Evolutionary conservation across 2,329 filamentous ascomycete genomes (phyloP).

Genomic region (Macrophomina tecta): DNA sequence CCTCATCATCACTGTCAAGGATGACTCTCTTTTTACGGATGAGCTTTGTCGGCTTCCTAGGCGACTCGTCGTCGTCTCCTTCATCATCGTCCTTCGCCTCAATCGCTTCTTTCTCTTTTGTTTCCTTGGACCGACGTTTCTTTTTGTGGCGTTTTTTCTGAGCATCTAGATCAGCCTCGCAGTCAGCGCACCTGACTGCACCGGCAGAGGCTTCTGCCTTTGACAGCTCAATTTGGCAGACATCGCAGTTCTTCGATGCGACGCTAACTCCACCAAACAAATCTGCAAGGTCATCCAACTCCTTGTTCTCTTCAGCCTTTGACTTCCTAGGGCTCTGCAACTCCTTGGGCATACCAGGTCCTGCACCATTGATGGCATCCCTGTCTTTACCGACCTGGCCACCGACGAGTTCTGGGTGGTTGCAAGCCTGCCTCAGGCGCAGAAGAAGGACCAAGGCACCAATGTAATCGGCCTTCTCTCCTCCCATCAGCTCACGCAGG

Average conservation of each 20-base stretch:
- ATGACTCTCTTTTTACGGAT: constrained; percentile 48
- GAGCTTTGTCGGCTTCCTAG: constrained; percentile 13
- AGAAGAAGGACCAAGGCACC: constrained; percentile 92
- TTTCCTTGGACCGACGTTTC: constrained; percentile 53
- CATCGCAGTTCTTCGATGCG: constrained; percentile 76
- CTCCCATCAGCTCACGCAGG: constrained; percentile 86
- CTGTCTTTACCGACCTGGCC: constrained; percentile 86
- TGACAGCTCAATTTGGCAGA: constrained; percentile 75
- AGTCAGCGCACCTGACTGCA: constrained; percentile 72
- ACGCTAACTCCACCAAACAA: constrained; percentile 86
- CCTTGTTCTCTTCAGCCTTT: constrained; percentile 61
- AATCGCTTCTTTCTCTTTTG: constrained; percentile 45
- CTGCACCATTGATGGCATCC: constrained; percentile 71
- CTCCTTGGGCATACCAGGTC: constrained; percentile 29
- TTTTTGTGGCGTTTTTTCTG: constrained; percentile 49
- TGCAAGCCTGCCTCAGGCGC: constrained; percentile 89
- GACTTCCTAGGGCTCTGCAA: constrained; percentile 46
- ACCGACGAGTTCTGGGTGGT: constrained; percentile 88
- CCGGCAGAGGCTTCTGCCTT: constrained; percentile 60
- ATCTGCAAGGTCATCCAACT: constrained; percentile 83
- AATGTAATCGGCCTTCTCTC: constrained; percentile 82
- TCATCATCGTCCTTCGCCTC: constrained; percentile 48
- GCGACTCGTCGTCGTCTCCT: constrained; percentile 42
- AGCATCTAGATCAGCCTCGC: constrained; percentile 74
- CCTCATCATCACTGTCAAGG: constrained; percentile 70